Evolutionary conservation across 83 land plant species (phyloP).

Genomic region (Larix sibirica): DNA sequence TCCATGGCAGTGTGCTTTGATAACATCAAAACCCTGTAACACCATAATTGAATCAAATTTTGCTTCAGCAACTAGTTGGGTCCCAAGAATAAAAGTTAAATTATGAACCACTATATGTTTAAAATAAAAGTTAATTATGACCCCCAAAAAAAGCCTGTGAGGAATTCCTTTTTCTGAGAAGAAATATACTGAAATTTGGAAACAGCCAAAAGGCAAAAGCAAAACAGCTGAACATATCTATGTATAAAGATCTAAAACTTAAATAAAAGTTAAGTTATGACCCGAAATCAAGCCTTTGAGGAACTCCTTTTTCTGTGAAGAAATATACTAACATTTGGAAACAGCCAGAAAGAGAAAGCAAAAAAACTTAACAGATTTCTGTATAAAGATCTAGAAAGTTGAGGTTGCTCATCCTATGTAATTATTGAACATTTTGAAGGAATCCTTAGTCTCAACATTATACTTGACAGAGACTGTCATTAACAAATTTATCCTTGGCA

Average conservation of each 20-base stretch:
- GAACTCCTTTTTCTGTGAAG: background rate
- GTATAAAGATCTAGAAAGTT: too few relatives aligned
- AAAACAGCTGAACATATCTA: background rate
- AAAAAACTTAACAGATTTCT: background rate
- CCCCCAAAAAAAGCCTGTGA: background rate
- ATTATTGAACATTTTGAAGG: too few relatives aligned
- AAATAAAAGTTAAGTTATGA: too few relatives aligned
- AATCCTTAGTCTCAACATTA: too few relatives aligned
- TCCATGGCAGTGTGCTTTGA: slow-evolving; percentile 51
- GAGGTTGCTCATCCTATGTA: too few relatives aligned
- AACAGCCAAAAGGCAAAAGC: background rate
- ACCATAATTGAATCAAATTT: background rate
- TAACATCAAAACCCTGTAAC: slow-evolving; percentile 63
- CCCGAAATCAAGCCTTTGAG: background rate
- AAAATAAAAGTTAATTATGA: background rate
- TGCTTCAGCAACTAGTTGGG: background rate
- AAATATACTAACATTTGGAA: background rate
- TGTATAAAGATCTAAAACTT: too few relatives aligned
- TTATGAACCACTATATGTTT: background rate
- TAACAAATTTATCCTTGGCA: too few relatives aligned
- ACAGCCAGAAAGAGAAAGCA: background rate
- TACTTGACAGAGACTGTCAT: too few relatives aligned
- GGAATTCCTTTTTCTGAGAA: background rate
- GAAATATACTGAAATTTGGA: background rate
- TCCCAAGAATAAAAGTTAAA: too few relatives aligned